Percentiles rank a stretch among this genome's conserved stretches.
These are phyloP conservation scores for Detonula confervacea DNA, from an alignment of 352 stramenopile genomes.

Conservation along the genomic window DNA sequence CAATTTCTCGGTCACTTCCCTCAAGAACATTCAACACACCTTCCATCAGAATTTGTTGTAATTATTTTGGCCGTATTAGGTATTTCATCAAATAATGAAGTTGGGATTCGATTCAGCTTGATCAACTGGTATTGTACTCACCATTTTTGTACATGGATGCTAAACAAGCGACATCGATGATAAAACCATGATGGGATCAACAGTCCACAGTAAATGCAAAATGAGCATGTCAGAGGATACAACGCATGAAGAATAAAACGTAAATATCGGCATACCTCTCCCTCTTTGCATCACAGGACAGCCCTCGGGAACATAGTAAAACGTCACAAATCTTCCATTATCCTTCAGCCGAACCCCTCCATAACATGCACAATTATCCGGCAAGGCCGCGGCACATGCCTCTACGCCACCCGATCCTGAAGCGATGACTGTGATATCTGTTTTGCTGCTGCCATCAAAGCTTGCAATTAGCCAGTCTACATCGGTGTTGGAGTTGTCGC, in stretches of 20 bases:
- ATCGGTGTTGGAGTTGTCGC: constrained; percentile 64
- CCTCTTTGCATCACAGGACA: constrained; percentile 62
- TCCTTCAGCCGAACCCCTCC: constrained; percentile 62
- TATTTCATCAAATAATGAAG: constrained; percentile 15
- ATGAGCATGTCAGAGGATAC: background rate
- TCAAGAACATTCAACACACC: constrained; percentile 82
- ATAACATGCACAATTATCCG: constrained; percentile 60
- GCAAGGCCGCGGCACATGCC: constrained; percentile 53
- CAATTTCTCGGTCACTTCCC: constrained; percentile 78
- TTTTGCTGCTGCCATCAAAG: constrained; percentile 75
- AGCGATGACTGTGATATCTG: constrained; percentile 73
- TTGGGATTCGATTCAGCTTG: no score
- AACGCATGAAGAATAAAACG: constrained; percentile 3
- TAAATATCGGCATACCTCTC: constrained; percentile 25
- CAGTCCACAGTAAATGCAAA: no score
- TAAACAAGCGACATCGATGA: constrained; percentile 8
- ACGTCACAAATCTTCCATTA: constrained; percentile 75
- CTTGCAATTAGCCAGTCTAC: constrained; percentile 80
- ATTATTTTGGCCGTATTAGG: background rate
- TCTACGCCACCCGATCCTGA: constrained; percentile 71
- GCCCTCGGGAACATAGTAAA: constrained; percentile 71
- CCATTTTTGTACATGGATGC: constrained; percentile 85
- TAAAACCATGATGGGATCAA: no score
- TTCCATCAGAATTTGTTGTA: background rate
- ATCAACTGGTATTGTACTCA: constrained; percentile 33